Percentiles rank a stretch among this genome's conserved stretches.
phyloP scores from a whole-genome alignment of 2,329 filamentous ascomycete genomes.

The Diaporthe nobilis region DNA sequence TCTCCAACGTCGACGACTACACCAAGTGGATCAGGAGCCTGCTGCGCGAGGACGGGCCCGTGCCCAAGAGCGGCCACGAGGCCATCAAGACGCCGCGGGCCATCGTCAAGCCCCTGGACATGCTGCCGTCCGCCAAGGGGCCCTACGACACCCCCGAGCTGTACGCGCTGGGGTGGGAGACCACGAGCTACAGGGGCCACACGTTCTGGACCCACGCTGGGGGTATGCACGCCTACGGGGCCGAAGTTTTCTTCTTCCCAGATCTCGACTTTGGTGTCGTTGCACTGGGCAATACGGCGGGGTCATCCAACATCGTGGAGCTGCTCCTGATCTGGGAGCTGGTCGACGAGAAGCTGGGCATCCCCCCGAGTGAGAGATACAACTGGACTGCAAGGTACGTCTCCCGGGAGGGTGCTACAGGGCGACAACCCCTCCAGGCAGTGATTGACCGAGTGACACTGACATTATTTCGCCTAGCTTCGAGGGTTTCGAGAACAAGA shows the following conservation, averaged over 20 bases:
- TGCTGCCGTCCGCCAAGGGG: constrained; percentile 1
- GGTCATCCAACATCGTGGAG: constrained; percentile 54
- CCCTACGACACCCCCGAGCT: constrained; percentile 50
- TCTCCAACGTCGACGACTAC: constrained; percentile 66
- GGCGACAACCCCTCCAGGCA: background rate
- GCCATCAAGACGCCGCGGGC: constrained; percentile 53
- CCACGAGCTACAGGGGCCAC: constrained; percentile 58
- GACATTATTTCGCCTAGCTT: constrained; percentile 43
- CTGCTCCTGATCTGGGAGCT: constrained; percentile 54
- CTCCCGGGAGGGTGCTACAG: background rate
- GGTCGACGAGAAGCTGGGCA: constrained; percentile 56
- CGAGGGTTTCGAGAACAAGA: constrained; percentile 40
- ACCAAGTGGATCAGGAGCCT: constrained; percentile 65
- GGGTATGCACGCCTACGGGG: constrained; percentile 60
- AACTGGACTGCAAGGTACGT: constrained; percentile 55
- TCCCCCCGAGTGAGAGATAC: constrained; percentile 51
- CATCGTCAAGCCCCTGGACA: constrained; percentile 43
- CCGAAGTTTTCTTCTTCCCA: constrained; percentile 61
- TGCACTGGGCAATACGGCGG: constrained; percentile 60
- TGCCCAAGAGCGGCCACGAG: constrained; percentile 51
- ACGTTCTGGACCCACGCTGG: constrained; percentile 59
- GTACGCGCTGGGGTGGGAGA: constrained; percentile 59
- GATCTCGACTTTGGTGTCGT: constrained; percentile 58
- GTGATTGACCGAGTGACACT: constrained; percentile 16
- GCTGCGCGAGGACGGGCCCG: constrained; percentile 54